Conservation (phyloP, 208 protist species). For the Leishmania tropica region DNA sequence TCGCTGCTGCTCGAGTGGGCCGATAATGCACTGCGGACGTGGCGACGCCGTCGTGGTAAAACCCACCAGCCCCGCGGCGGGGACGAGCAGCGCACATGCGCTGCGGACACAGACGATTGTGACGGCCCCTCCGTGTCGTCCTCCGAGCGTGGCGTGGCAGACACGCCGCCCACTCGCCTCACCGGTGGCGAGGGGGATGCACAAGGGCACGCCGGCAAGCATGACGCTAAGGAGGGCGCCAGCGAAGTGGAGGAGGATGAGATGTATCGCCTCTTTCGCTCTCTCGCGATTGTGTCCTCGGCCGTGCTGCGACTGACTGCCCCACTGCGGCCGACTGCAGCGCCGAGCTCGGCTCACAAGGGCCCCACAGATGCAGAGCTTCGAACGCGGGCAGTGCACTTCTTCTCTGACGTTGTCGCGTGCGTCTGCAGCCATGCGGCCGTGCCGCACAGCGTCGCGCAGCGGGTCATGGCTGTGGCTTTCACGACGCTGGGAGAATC, state of each 20-base stretch:
- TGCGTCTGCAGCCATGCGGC: conserved; percentile 24
- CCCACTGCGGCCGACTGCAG: background rate
- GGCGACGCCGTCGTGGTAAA: background rate
- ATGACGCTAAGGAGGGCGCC: background rate
- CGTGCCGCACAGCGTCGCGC: conserved; percentile 17
- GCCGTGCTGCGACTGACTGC: conserved; percentile 21
- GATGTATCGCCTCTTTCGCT: conserved; percentile 25
- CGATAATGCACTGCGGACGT: background rate
- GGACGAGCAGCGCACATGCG: background rate
- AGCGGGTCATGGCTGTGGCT: conserved; percentile 11
- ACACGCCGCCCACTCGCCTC: background rate
- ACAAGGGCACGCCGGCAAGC: background rate
- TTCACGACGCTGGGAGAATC: background rate
- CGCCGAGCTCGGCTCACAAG: background rate
- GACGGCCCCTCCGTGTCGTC: background rate
- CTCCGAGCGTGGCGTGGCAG: conserved; percentile 9
- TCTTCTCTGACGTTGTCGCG: conserved; percentile 9
- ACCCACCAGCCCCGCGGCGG: background rate
- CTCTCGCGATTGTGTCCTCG: conserved; percentile 9
- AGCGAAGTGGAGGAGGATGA: conserved; percentile 20
- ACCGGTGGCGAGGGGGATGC: background rate
- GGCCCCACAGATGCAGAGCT: conserved; percentile 1
- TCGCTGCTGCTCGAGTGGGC: conserved; percentile 7
- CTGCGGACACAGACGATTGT: background rate
- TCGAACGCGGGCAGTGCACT: conserved; percentile 13